Evolutionary conservation across 2,329 filamentous ascomycete species (phyloP), one percentile per base, ranked within the genome.

Genomic region (Sporothrix mexicana): DNA sequence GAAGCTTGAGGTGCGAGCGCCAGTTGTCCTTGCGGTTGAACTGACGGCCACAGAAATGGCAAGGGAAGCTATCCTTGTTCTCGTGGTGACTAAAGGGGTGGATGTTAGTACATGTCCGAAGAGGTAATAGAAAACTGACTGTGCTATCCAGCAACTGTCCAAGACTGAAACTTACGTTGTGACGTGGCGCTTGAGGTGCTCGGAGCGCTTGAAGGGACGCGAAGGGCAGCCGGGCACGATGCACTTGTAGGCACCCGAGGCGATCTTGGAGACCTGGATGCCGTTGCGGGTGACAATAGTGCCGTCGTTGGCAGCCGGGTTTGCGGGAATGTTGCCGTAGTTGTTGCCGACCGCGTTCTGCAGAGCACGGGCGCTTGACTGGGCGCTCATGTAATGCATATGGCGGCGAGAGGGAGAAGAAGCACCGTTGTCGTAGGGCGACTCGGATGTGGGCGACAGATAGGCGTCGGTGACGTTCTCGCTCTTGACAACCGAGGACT

Each of bases 171-270:
- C 85, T 81, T 77, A 88, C 86, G 85, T 85, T 70, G 83, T 82
- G 69, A 84, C 81, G 77, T 89, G 87, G 41, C 87, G 83, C 80
- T 88, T 88, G 20, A 88, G 79, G 74, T 89, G 87, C 78, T 89
- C 87, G 30, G 84, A 85, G 72, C 87, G 82, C 76, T 85, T 84
- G 74, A 86, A 88, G 0, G 82, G 83, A 76, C 84, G 85, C 75
- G 82, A 79, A 5, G 73, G 77, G 77, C 86, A 88, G 41, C 82
- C 82, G 7, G 81, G 81, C 45, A 84, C 82, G 17, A 83, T 79
- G 75, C 86, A 88, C 74, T 83, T 78, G 74, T 76, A 80, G 41
- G 76, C 77, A n/a, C 76, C 78, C 43, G 77, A 78, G 7, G 77
- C 73, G 6, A 80, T 77, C n/a, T 74, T 74, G 45, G 77, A 72